Evolutionary conservation across 1,284 basidiomycete genomes (phyloP), one percentile per base, ranked within the genome.

Genomic region (Bjerkandera adusta): DNA sequence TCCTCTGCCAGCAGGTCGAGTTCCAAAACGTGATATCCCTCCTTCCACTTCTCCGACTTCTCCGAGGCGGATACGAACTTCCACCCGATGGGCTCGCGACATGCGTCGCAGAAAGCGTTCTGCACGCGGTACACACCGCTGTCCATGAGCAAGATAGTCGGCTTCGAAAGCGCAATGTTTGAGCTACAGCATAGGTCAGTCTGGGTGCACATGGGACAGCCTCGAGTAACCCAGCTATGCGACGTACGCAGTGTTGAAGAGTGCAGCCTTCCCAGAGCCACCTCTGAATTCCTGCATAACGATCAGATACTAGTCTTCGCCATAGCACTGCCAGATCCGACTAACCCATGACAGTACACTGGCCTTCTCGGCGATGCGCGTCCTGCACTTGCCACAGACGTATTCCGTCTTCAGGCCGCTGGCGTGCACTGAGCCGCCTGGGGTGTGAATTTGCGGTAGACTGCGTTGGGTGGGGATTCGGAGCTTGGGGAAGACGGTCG

Each of bases 101-200:
- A 82, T 4, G 63, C 62, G 11, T 64, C 59, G 59, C 79, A 82
- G 20, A 67, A 65, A 21, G 77, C 68, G 58, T 79, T 75, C 57
- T 77, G 73, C 65, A 81, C 75, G 12, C 78, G 79, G 57, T 84
- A 79, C 16, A 79, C 80, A 25, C 81, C 80, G 10, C 79, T 79
- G 36, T 69, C 69, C 80, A 84, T 83, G 32, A 84, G 69, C 47
- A 77, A 75, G 16, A 79, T 51, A 24, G 58, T 57, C 15, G 61
- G 59, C n/a, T 59, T 49, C 25, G 57, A 51, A 22, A 59, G 53
- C n/a, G 46, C 24, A 47, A 62, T 39, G 51, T 61, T 61, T 26
- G 46, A 45, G 11, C 59, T 62, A 53, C 22, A 27, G n/a, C 41
- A 22, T 37, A 37, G 27, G 36, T 36, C 24, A 39, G 30, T 13